Evolutionary conservation across 1,284 basidiomycete species (phyloP).

Genomic region (Phylloporus gajari): DNA sequence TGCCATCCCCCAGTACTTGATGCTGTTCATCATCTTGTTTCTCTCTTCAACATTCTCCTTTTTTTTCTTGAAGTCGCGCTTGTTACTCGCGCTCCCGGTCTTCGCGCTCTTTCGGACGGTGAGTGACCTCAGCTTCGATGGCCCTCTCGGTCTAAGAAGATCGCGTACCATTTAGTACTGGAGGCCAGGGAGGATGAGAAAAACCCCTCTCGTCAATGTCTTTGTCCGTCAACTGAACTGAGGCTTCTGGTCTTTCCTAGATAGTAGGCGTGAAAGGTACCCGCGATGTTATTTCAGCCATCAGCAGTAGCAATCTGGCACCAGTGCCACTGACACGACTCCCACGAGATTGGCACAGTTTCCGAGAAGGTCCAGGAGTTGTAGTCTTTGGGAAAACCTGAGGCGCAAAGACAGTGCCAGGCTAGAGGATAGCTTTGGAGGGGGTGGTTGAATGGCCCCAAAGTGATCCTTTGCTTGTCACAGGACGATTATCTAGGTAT

Average conservation of each 20-base stretch:
- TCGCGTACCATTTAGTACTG: slow-evolving; percentile 8
- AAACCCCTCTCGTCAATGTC: slow-evolving; percentile 76
- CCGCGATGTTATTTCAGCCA: slow-evolving; percentile 34
- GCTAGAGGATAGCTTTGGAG: slow-evolving; percentile 55
- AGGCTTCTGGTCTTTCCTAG: slow-evolving; percentile 31
- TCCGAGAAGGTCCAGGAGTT: slow-evolving; percentile 42
- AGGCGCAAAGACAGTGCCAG: slow-evolving; percentile 32
- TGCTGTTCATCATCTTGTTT: slow-evolving; percentile 26
- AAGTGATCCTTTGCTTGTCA: slow-evolving; percentile 66
- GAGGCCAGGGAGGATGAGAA: slow-evolving; percentile 1
- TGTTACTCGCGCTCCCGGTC: slow-evolving; percentile 53
- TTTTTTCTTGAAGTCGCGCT: slow-evolving; percentile 50
- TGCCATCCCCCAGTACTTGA: slow-evolving; percentile 30
- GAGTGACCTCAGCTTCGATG: slow-evolving; percentile 76
- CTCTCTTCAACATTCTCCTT: slow-evolving; percentile 44
- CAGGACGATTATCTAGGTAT: slow-evolving; percentile 63
- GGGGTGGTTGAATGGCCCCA: slow-evolving; percentile 62
- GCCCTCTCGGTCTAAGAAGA: slow-evolving; percentile 68
- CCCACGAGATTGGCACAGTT: slow-evolving; percentile 48
- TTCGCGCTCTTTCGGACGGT: slow-evolving; percentile 70
- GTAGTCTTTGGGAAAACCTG: slow-evolving; percentile 19
- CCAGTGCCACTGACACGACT: slow-evolving; percentile 46
- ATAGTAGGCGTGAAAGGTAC: slow-evolving; percentile 27
- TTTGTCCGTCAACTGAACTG: slow-evolving; percentile 64
- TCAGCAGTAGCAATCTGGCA: slow-evolving; percentile 31